Evolutionary conservation across 768 basidiomycete genomes (phyloP).

Genomic region (Suillus brevipes): DNA sequence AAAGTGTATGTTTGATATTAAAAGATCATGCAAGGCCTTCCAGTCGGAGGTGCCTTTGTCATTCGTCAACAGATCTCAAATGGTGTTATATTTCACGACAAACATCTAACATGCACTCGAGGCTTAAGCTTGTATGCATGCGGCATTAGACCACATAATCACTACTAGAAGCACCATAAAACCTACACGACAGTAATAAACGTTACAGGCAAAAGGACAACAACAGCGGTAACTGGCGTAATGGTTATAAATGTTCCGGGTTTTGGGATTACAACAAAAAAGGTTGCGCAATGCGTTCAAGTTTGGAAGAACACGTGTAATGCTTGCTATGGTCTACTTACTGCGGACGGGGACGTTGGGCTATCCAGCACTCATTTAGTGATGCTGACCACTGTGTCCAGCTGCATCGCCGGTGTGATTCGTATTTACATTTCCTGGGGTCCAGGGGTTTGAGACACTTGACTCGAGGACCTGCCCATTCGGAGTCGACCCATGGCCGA

Average conservation of each 20-base stretch:
- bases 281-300: neutral
- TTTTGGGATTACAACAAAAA: conserved; percentile 3
- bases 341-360: neutral
- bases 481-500: conserved; percentile 49
- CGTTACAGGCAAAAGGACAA: conserved; percentile 5
- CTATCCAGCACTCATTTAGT: conserved; percentile 16
- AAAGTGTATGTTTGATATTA: no score
- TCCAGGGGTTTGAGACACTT: conserved; percentile 3
- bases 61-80: no score
- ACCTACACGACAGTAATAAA: conserved; percentile 1
- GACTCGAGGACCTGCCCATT: conserved; percentile 12
- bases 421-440: conserved; percentile 17
- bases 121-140: no score
- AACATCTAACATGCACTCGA: no score
- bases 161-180: conserved; percentile 6
- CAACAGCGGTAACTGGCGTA: neutral
- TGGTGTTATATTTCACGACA: no score
- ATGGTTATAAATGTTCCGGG: conserved; percentile 8
- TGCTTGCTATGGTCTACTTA: conserved; percentile 4
- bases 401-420: conserved; percentile 19
- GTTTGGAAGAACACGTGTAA: conserved; percentile 1
- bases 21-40: no score
- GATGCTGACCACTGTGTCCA: conserved; percentile 24
- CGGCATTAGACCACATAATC: neutral
- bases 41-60: no score